phyloP scores from a whole-genome alignment of 2,329 filamentous ascomycete species.

The Monosporascus sp. region DNA sequence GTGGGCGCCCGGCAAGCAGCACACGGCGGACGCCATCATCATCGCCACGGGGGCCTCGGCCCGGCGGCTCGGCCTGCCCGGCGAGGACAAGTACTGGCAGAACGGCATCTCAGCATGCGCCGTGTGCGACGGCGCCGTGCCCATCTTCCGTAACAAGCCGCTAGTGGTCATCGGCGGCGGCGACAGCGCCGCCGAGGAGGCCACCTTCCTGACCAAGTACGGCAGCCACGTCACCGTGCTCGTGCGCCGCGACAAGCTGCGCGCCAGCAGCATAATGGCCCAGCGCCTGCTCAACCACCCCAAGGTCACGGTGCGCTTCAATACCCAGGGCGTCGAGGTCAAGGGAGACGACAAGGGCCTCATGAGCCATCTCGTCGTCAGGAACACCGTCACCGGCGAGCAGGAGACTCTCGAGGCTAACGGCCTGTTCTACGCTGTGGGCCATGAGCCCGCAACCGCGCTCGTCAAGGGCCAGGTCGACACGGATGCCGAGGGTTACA shows the following conservation, averaged over 20 bases:
- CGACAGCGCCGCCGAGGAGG: conserved; percentile 95
- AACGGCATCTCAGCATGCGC: conserved; percentile 94
- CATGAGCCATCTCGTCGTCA: conserved; percentile 83
- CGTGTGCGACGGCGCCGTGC: conserved; percentile 93
- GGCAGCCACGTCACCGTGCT: conserved; percentile 91
- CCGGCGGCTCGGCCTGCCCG: conserved; percentile 71
- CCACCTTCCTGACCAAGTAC: conserved; percentile 96
- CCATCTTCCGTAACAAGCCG: conserved; percentile 95
- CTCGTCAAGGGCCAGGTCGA: conserved; percentile 88
- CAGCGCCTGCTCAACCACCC: conserved; percentile 73
- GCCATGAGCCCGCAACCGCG: conserved; percentile 88
- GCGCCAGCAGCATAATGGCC: conserved; percentile 89
- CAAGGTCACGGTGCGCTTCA: conserved; percentile 87
- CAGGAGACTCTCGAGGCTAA: conserved; percentile 83
- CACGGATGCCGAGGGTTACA: conserved; percentile 85
- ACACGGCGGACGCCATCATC: conserved; percentile 89
- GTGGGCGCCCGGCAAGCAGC: conserved; percentile 72
- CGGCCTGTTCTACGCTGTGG: conserved; percentile 95
- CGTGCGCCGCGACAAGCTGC: conserved; percentile 78
- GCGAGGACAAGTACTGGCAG: conserved; percentile 96
- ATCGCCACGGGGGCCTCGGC: conserved; percentile 94
- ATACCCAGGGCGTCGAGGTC: conserved; percentile 75
- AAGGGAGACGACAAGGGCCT: conserved; percentile 78
- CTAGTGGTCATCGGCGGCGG: conserved; percentile 94
- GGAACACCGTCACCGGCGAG: conserved; percentile 69